These are phyloP conservation scores for Yamadazyma triangularis DNA, from an alignment of 1,139 yeast species.

Conservation along the genomic window DNA sequence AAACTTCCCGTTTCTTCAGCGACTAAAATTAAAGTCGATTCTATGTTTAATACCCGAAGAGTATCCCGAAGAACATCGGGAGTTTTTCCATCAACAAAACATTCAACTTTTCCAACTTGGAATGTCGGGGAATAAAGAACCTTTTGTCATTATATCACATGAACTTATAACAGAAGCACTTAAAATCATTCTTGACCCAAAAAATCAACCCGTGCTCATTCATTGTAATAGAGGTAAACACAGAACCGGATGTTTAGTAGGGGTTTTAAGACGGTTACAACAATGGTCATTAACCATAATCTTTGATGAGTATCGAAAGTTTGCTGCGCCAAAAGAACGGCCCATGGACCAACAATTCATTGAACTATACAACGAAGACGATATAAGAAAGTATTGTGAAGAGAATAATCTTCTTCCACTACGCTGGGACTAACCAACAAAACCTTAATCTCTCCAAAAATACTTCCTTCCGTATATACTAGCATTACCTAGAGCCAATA, in stretches of 20 bases:
- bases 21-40: conserved; percentile 64
- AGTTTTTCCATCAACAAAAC: conserved; percentile 55
- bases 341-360: conserved; percentile 95
- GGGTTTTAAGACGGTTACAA: conserved; percentile 82
- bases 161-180: conserved; percentile 76
- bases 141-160: conserved; percentile 84
- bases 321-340: conserved; percentile 92
- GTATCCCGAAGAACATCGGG: conserved; percentile 72
- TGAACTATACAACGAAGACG: conserved; percentile 73
- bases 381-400: conserved; percentile 50
- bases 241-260: conserved; percentile 93
- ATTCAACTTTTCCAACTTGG: conserved; percentile 83
- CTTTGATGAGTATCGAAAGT: conserved; percentile 89
- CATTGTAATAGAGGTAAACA: conserved; percentile 97
- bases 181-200: conserved; percentile 75
- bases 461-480: conserved; percentile 67
- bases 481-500: conserved; percentile 60
- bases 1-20: conserved; percentile 66
- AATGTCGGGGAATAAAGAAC: conserved; percentile 93
- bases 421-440: conserved; percentile 55
- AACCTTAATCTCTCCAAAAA: too few species aligned
- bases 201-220: conserved; percentile 82
- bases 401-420: conserved; percentile 61
- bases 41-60: conserved; percentile 88
- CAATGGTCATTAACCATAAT: conserved; percentile 92